Percentiles rank a stretch among this genome's conserved stretches.
These are phyloP conservation scores for Trypanosoma cruzi DNA, from an alignment of 208 protist species.

Conservation along the genomic window DNA sequence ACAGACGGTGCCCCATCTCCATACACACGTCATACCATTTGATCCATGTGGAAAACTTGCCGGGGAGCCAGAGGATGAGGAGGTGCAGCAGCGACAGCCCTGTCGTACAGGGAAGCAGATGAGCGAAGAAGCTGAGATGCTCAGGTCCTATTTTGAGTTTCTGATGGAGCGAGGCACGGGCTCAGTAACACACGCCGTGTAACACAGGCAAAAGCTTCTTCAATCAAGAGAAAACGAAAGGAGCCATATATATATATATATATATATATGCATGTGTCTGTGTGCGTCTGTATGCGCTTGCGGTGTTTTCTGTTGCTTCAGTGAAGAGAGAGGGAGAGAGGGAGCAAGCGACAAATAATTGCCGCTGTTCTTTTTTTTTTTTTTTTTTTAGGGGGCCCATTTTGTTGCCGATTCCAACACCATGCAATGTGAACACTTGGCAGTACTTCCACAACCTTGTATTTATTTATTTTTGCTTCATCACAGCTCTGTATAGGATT, in stretches of 20 bases:
- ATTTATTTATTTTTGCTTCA: too few species aligned
- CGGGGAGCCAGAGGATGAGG: conserved; percentile 68
- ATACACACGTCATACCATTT: conserved; percentile 87
- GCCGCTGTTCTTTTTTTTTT: too few species aligned
- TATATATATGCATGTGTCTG: too few species aligned
- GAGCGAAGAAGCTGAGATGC: conserved; percentile 51
- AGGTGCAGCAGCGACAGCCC: conserved; percentile 46
- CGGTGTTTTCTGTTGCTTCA: background rate
- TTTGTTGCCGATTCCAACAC: too few species aligned
- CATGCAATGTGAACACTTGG: too few species aligned
- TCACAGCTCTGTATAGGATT: too few species aligned
- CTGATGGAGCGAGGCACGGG: background rate
- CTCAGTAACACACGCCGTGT: background rate
- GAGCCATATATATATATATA: too few species aligned
- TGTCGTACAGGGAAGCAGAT: conserved; percentile 57
- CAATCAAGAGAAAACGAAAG: background rate
- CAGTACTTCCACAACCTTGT: too few species aligned
- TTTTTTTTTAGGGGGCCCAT: too few species aligned
- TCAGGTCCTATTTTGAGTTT: conserved; percentile 45
- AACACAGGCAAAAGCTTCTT: background rate
- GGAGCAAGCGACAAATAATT: background rate
- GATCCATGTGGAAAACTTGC: conserved; percentile 64
- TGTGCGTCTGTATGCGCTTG: too few species aligned
- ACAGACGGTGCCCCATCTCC: conserved; percentile 83
- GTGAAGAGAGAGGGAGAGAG: background rate